Base-by-base conservation (phyloP, 306 rosid species). In the Medicago truncatula region DNA sequence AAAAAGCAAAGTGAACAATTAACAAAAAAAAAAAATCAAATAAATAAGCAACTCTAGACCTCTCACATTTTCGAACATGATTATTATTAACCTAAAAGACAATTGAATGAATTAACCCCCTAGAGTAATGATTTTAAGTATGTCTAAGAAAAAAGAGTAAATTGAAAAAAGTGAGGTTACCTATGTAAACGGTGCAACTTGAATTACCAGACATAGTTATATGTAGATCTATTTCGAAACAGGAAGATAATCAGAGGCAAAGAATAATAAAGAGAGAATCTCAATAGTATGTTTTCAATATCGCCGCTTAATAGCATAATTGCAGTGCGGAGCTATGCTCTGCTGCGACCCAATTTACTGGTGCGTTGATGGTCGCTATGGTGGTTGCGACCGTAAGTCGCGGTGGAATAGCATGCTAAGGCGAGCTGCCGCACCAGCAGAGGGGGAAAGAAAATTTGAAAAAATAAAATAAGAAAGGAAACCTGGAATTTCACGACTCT, bases 111-210 rank as follows among this genome's bases (percentile, higher is more conserved):
- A n/a, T n/a, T n/a, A n/a, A n/a, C n/a, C n/a, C n/a, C n/a, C n/a
- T n/a, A n/a, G 9, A 2, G 64, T 5, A 58, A 58, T 58, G 0
- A 58, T 12, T 59, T 25, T 59, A 1, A 25, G 10, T 59, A 25
- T 23, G 38, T 58, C 8, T 28, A 57, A 65, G 67, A 50, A 41
- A 31, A 73, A 25, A 15, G 53, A 23, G 41, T 31, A 46, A 65
- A 70, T 20, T 47, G 62, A 67, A 25, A 44, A 16, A 3, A 49
- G 63, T 15, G 54, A 21, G 38, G 31, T 63, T 39, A 88, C 96
- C 91, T 23, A 88, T 73, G 58, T 86, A 88, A 53, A 90, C 69
- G 39, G 85, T 72, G 78, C 83, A 88, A 58, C 76, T 76, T 2
- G 92, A n/a, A 80, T 68, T 82, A 15, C 75, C 78, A 7, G 91